These are phyloP conservation scores for Themeda triandra DNA, from an alignment of 176 grass and related monocot genomes.

Conservation along the genomic window DNA sequence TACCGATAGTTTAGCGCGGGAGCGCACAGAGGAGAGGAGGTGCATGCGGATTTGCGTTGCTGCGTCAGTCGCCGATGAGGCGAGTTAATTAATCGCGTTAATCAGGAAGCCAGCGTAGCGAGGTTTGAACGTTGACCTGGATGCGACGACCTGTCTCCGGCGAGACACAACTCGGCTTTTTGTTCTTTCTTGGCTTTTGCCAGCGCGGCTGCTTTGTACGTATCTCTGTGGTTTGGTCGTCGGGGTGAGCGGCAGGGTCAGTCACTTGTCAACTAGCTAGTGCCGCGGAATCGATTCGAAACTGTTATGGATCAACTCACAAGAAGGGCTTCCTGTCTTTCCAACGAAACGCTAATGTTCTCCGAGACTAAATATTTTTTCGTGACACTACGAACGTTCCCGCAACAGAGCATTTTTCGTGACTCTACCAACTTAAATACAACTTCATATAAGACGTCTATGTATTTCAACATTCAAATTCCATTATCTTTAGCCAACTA, in stretches of 20 bases:
- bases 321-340: too few species aligned
- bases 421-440: too few species aligned
- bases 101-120: background rate
- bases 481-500: too few species aligned
- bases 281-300: background rate
- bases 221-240: background rate
- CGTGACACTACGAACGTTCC: too few species aligned
- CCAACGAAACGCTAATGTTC: too few species aligned
- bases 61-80: constrained; percentile 5
- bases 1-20: constrained; percentile 14
- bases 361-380: too few species aligned
- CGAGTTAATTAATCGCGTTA: background rate
- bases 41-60: background rate
- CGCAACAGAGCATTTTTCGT: too few species aligned
- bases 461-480: too few species aligned
- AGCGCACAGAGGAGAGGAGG: too few species aligned
- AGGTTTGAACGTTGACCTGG: constrained; percentile 27
- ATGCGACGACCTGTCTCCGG: constrained; percentile 8
- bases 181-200: background rate
- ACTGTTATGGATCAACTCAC: too few species aligned
- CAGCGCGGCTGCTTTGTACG: background rate
- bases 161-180: background rate
- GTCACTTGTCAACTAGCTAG: background rate
- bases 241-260: background rate
- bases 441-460: too few species aligned